Base-by-base conservation (phyloP, 345 rosid genomes). In the Litchi chinensis region DNA sequence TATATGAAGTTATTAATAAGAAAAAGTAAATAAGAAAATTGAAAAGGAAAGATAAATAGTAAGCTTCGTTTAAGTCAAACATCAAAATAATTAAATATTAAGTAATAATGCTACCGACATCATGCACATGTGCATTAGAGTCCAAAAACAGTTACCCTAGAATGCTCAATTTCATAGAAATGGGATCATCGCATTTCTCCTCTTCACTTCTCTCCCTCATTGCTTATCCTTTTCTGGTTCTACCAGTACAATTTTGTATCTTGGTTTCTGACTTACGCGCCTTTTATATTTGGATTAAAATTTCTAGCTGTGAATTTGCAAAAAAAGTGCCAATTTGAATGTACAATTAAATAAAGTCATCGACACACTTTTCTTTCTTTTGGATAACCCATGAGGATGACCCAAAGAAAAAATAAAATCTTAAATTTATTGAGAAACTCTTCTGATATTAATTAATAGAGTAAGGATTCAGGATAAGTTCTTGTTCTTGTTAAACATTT, bases 31-130 rank as follows among this genome's bases (percentile, higher is more conserved):
- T 10, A 67, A n/a, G 54, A 68, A 8, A 32, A 32, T 3, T 32
- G 37, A 32, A 32, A 32, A 3, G 37, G 37, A 32, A 32, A 32
- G n/a, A 72, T 65, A 19, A 72, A 73, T 62, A 46, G 57, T 77
- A 26, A 48, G 46, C 10, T 12, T 21, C 43, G 66, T 26, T 15
- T 3, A 41, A 63, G 79, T 48, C 68, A 68, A 59, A 54, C 19
- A 59, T 73, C 50, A 75, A 64, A 56, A 52, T 19, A 22, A 56
- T 65, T 73, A 39, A 46, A 46, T 32, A 52, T 56, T 73, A 73
- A 79, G 22, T 21, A 56, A 66, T 41, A 21, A n/a, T 60, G 65
- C 68, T 44, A 57, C 81, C 77, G 81, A 73, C 81, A 74, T 28
- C 6, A 41, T 46, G 11, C n/a, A 24, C 68, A 79, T 79, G 81